A percentile compares a stretch with the other conserved stretches of the same genome.
phyloP scores from a whole-genome alignment of 1,139 yeast genomes.

The Yamadazyma conglobata region DNA sequence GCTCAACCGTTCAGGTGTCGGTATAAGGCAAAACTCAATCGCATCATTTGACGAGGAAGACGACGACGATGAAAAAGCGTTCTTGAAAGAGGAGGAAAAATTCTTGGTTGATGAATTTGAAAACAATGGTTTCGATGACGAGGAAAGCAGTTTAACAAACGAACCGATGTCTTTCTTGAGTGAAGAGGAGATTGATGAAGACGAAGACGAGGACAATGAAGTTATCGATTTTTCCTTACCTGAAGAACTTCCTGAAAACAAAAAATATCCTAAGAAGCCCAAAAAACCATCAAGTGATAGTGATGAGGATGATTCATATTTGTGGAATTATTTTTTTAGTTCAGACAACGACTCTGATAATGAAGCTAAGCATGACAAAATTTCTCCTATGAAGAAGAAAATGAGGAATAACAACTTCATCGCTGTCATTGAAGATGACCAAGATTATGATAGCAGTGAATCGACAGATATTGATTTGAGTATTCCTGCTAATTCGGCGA shows the following conservation, averaged over 20 bases:
- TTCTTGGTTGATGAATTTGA: conserved; percentile 48
- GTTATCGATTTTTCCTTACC: conserved; percentile 30
- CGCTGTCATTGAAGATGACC: conserved; percentile 12
- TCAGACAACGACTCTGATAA: conserved; percentile 37
- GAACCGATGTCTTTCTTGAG: conserved; percentile 8
- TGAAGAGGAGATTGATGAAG: conserved; percentile 19
- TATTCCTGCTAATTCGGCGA: conserved; percentile 55
- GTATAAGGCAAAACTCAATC: conserved; percentile 35
- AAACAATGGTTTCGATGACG: conserved; percentile 47
- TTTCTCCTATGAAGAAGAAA: conserved; percentile 3
- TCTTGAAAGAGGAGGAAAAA: conserved; percentile 45
- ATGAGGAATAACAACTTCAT: conserved; percentile 4
- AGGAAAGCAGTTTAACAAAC: conserved; percentile 26
- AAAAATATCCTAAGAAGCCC: conserved; percentile 10
- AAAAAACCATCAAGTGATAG: conserved; percentile 18
- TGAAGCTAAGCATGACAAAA: conserved; percentile 14
- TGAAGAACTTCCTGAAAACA: conserved; percentile 8
- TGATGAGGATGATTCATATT: conserved; percentile 51
- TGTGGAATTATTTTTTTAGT: conserved; percentile 56
- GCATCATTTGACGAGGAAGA: conserved; percentile 53
- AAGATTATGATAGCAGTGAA: conserved; percentile 57
- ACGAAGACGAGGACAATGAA: conserved; percentile 31
- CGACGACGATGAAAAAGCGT: conserved; percentile 44
- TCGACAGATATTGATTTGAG: conserved; percentile 88
- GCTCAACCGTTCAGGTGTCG: conserved; percentile 18